Evolutionary conservation across 2,329 filamentous ascomycete genomes (phyloP).

Genomic region (Cladosporium sp.): DNA sequence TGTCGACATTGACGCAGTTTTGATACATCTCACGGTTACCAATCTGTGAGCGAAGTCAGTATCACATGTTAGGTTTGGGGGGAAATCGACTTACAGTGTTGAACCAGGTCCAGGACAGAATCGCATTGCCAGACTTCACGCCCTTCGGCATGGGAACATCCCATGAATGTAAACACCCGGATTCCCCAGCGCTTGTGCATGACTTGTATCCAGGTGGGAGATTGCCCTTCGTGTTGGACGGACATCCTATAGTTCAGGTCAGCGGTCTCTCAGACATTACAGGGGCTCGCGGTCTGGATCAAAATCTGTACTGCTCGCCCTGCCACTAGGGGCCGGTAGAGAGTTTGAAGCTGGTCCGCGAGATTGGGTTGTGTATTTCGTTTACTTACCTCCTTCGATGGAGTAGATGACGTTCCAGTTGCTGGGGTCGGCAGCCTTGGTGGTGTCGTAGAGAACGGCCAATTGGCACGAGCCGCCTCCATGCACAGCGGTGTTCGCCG

Average conservation of each 20-base stretch:
- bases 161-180: conserved; percentile 55
- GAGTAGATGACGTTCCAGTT: conserved; percentile 89
- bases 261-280: too few relatives aligned
- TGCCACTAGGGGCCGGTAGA: too few relatives aligned
- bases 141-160: conserved; percentile 70
- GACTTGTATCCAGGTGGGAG: conserved; percentile 40
- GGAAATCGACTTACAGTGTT: too few relatives aligned
- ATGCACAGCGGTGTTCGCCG: conserved; percentile 70
- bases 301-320: too few relatives aligned
- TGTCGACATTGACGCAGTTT: conserved; percentile 79
- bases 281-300: too few relatives aligned
- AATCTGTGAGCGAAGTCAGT: too few relatives aligned
- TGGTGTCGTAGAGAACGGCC: conserved; percentile 73
- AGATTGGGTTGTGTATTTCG: too few relatives aligned
- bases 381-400: conserved; percentile 66
- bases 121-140: conserved; percentile 73
- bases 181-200: conserved; percentile 21
- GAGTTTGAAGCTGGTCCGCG: too few relatives aligned
- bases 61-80: too few relatives aligned
- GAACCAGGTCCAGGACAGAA: conserved; percentile 91
- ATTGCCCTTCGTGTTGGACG: conserved; percentile 62
- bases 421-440: conserved; percentile 53
- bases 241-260: conserved; percentile 53
- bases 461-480: conserved; percentile 93
- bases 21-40: conserved; percentile 98